Conservation (phyloP, 1,139 yeast genomes). For the Lodderomyces jiufengensis region DNA sequence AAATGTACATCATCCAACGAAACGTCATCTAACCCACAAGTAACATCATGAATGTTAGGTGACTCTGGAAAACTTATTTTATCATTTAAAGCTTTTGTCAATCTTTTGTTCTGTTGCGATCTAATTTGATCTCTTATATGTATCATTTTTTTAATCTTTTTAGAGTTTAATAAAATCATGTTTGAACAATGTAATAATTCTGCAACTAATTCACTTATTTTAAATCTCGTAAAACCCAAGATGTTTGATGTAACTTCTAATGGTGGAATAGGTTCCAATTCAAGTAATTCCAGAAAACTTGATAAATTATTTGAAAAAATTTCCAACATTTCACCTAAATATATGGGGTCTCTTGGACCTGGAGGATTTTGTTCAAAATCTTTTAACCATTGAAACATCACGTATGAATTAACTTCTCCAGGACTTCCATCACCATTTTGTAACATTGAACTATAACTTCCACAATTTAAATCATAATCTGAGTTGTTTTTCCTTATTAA, state of each 20-base stretch:
- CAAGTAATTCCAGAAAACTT: constrained; percentile 28
- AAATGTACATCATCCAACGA: constrained; percentile 33
- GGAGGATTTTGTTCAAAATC: constrained; percentile 50
- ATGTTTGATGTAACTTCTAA: constrained; percentile 16
- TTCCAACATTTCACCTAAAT: constrained; percentile 42
- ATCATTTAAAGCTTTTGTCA: constrained; percentile 35
- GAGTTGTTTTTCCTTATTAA: constrained; percentile 46
- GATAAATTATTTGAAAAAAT: constrained; percentile 39
- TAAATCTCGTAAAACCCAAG: constrained; percentile 43
- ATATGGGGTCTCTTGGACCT: constrained; percentile 44
- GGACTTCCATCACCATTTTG: constrained; percentile 30
- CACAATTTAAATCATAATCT: constrained; percentile 47
- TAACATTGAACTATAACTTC: constrained; percentile 34
- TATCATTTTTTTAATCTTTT: constrained; percentile 33
- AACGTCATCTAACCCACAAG: constrained; percentile 38
- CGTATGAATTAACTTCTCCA: constrained; percentile 39
- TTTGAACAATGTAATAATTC: constrained; percentile 48
- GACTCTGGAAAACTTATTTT: constrained; percentile 16
- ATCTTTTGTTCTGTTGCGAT: constrained; percentile 26
- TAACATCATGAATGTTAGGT: constrained; percentile 22
- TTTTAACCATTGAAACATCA: constrained; percentile 46
- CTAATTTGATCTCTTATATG: constrained; percentile 36
- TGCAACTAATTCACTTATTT: constrained; percentile 43
- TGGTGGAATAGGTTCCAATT: constrained; percentile 26
- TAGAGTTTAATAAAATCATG: constrained; percentile 45